Conservation (phyloP, 164 flowering plant genomes). For the Piper longum region DNA sequence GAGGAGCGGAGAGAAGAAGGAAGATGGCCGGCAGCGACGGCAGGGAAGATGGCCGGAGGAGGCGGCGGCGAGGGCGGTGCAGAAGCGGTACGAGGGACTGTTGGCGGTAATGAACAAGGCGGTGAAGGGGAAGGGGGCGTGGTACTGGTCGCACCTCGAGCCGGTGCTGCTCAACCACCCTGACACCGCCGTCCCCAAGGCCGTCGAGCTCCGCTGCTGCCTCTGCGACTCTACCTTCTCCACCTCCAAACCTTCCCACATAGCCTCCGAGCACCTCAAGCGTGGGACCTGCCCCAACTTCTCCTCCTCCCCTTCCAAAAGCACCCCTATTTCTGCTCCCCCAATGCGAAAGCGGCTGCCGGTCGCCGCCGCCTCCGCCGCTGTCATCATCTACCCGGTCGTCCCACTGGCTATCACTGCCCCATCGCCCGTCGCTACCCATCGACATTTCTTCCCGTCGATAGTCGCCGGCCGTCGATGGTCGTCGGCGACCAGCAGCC, state of each 20-base stretch:
- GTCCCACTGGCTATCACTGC: no score
- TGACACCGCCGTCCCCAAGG: conserved; percentile 65
- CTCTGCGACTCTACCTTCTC: conserved; percentile 80
- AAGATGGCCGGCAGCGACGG: conserved; percentile 16
- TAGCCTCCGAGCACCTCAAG: conserved; percentile 93
- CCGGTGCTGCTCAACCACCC: conserved; percentile 59
- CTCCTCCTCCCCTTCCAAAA: conserved; percentile 31
- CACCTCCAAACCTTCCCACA: conserved; percentile 91
- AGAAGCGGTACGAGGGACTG: conserved; percentile 75
- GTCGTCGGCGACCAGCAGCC: no score
- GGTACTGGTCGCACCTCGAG: conserved; percentile 95
- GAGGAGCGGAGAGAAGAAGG: neutral
- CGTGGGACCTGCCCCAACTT: conserved; percentile 91
- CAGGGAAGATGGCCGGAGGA: conserved; percentile 31
- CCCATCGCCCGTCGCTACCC: no score
- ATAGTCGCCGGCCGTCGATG: no score
- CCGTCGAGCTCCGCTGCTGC: conserved; percentile 77
- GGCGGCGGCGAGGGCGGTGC: conserved; percentile 43
- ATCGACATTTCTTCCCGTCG: no score
- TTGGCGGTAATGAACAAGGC: conserved; percentile 69
- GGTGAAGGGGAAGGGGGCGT: conserved; percentile 89
- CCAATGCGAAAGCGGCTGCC: conserved; percentile 12
- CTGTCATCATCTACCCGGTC: no score
- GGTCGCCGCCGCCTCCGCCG: conserved; percentile 8
- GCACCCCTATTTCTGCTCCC: conserved; percentile 40